A percentile compares a stretch with the other conserved stretches of the same genome.
phyloP scores from a whole-genome alignment of 2,329 filamentous ascomycete genomes.

The Chrysoporthe austroafricana region DNA sequence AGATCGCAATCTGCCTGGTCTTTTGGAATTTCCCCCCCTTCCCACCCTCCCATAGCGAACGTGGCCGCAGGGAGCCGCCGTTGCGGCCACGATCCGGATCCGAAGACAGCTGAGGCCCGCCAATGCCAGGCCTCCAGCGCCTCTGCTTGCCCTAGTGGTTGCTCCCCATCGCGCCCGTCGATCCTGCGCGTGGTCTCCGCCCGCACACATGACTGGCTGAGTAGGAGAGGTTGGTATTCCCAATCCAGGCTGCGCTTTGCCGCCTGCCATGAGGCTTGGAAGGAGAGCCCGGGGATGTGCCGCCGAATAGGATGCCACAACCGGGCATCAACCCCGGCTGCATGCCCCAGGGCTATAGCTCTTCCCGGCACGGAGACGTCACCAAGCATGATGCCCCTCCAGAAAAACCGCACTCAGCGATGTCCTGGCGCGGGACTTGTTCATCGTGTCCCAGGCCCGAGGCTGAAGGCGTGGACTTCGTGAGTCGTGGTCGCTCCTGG shows the following conservation, averaged over 20 bases:
- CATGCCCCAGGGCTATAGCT: constrained; percentile 2
- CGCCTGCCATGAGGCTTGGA: not conserved
- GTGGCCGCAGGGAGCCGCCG: not conserved
- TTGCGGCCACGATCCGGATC: not conserved
- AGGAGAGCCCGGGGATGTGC: not conserved
- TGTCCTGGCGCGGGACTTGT: not conserved
- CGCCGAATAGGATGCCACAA: constrained; percentile 9
- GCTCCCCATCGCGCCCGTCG: not conserved
- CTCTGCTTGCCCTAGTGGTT: not conserved
- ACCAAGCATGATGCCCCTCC: not conserved
- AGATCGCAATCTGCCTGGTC: not conserved
- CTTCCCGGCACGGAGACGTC: not conserved
- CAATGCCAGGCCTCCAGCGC: not conserved
- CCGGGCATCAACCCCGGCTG: constrained; percentile 10
- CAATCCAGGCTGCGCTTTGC: not conserved
- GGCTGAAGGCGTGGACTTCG: not conserved
- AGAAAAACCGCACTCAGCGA: not conserved
- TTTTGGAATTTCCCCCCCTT: not conserved
- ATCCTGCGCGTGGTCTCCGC: not conserved
- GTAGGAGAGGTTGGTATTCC: not conserved
- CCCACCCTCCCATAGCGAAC: too few species aligned
- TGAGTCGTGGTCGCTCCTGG: not conserved
- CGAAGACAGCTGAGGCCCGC: not conserved
- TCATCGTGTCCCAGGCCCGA: not conserved
- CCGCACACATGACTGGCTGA: constrained; percentile 6